Conservation (phyloP, 1,284 basidiomycete genomes). For the Rhodotorula sp. region DNA sequence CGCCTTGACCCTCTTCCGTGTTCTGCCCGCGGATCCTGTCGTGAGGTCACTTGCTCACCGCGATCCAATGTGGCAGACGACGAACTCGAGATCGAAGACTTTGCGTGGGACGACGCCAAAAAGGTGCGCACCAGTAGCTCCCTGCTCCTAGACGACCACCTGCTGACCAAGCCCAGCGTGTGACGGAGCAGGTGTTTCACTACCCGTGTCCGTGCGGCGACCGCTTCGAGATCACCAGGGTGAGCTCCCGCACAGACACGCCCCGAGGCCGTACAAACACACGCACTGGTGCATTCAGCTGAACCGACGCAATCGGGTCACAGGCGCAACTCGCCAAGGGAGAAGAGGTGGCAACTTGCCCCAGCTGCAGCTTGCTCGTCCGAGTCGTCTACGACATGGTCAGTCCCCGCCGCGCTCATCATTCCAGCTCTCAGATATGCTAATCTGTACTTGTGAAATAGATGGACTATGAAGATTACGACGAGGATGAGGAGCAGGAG, state of each 20-base stretch:
- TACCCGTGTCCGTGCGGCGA: constrained; percentile 99
- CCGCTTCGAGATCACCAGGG: constrained; percentile 90
- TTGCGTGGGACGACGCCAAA: constrained; percentile 82
- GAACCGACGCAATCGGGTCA: neutral
- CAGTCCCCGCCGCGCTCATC: constrained; percentile 46
- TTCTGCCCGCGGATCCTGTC: too few relatives aligned
- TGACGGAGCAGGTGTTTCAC: constrained; percentile 63
- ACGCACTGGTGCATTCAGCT: neutral
- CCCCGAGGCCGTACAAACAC: neutral
- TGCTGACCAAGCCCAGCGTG: neutral
- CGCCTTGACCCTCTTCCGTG: too few relatives aligned
- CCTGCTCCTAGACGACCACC: neutral
- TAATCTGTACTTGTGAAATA: constrained; percentile 1
- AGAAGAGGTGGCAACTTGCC: constrained; percentile 96
- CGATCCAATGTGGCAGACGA: constrained; percentile 55
- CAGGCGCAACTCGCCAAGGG: constrained; percentile 73
- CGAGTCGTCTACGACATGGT: constrained; percentile 94
- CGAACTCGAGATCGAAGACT: constrained; percentile 93
- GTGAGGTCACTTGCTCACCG: neutral
- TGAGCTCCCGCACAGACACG: constrained; percentile 32
- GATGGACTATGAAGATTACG: constrained; percentile 57
- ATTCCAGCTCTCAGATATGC: neutral
- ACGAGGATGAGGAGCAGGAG: constrained; percentile 50
- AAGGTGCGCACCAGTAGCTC: constrained; percentile 7
- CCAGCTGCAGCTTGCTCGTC: constrained; percentile 90